Evolutionary conservation across 2,329 filamentous ascomycete species (phyloP), one percentile per base, ranked within the genome.

Genomic region (Penicillium polonicum): DNA sequence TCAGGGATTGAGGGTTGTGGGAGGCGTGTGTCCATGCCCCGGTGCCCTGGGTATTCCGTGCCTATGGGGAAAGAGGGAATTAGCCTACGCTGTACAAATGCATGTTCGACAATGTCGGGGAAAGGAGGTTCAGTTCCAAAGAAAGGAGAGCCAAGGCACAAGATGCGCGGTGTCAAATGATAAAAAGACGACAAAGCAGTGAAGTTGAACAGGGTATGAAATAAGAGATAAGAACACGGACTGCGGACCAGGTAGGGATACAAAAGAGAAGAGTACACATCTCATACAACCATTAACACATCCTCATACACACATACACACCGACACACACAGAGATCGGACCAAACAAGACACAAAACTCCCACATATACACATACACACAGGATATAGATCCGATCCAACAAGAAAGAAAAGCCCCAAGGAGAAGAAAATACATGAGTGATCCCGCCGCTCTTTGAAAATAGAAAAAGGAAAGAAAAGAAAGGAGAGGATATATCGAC

Each of bases 1-100:
- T 92, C 83, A 60, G 82, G 77, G 54, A 85, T 80, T 57, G 81
- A 43, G 70, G 60, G 79, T 74, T 51, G 76, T 61, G 83, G 79
- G 17, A 65, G 64, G 58, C 65, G 64, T 81, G 83, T 57, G 83
- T 83, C 88, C 82, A 74, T 87, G 83, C 70, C 85, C 83, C 71
- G 86, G 82, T 71, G 86, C 80, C 70, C 79, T 57, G 67, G 71
- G 63, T 72, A 76, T 51, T 76, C 74, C 59, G 69, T 65, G 68
- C 74, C 75, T 77, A 75, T 72, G 65, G 63, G 64, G 61, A 59
- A 56, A 46, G 60, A 54, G 55, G 61, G 54, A 59, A 77, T 77
- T 76, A 77, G 74, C 74, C 74, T 77, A 77, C 74, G 72, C 70
- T 68, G 68, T 70, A 63, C 60, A 66, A 63, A 3, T 48, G 27